phyloP scores from a whole-genome alignment of 2,329 filamentous ascomycete genomes.

The Arthrobotrys megalospora region DNA sequence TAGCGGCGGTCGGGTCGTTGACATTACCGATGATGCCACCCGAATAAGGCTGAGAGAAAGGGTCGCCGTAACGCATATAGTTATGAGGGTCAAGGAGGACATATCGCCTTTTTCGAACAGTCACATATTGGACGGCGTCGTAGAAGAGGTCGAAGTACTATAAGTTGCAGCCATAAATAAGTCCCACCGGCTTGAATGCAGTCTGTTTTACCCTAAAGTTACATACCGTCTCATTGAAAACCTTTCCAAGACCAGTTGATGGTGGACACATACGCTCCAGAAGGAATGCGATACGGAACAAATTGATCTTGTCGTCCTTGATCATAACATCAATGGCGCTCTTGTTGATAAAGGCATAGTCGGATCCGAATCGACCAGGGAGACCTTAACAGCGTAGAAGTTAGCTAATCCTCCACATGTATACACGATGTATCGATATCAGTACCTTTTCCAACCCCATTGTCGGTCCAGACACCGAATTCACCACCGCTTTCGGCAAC shows the following conservation, averaged over 20 bases:
- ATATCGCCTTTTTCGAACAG: slow-evolving; percentile 69
- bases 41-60: slow-evolving; percentile 70
- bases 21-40: slow-evolving; percentile 71
- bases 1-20: slow-evolving; percentile 69
- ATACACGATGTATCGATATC: slow-evolving; percentile 62
- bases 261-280: slow-evolving; percentile 72
- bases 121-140: slow-evolving; percentile 71
- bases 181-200: no score
- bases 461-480: slow-evolving; percentile 69
- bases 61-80: slow-evolving; percentile 73
- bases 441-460: not conserved
- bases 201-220: no score
- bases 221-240: slow-evolving; percentile 70
- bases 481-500: slow-evolving; percentile 71
- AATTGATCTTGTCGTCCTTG: slow-evolving; percentile 70
- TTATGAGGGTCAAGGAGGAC: slow-evolving; percentile 72
- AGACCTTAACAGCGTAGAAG: slow-evolving; percentile 66
- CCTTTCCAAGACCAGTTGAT: slow-evolving; percentile 69
- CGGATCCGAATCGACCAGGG: slow-evolving; percentile 71
- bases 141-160: slow-evolving; percentile 69
- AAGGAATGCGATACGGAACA: slow-evolving; percentile 71
- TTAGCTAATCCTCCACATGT: slow-evolving; percentile 63
- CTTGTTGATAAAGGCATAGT: slow-evolving; percentile 71
- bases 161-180: not conserved
- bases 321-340: slow-evolving; percentile 69